These are phyloP conservation scores for Metschnikowia gelsemii DNA, from an alignment of 805 yeast species.

Conservation along the genomic window DNA sequence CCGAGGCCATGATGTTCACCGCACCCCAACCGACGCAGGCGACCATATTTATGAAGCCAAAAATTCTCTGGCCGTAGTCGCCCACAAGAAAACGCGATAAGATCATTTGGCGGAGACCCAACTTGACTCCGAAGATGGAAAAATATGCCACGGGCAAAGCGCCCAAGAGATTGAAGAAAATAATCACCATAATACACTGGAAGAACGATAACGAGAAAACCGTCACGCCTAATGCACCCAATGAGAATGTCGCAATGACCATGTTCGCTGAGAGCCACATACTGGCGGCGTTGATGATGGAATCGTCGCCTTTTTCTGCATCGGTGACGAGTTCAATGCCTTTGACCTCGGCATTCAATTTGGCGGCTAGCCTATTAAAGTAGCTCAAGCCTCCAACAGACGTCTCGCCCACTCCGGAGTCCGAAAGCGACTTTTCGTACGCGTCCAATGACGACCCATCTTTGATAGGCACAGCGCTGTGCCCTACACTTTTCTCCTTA, in stretches of 20 bases:
- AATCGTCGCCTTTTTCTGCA: constrained; percentile 68
- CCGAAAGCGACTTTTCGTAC: constrained; percentile 25
- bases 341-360: constrained; percentile 47
- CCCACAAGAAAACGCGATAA: constrained; percentile 78
- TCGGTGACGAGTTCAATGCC: constrained; percentile 84
- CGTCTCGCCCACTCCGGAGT: constrained; percentile 29
- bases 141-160: constrained; percentile 77
- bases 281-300: constrained; percentile 67
- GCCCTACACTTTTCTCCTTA: constrained; percentile 15
- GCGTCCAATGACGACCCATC: constrained; percentile 25
- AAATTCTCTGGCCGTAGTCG: constrained; percentile 68
- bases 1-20: constrained; percentile 85
- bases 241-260: constrained; percentile 78
- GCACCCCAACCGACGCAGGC: constrained; percentile 97
- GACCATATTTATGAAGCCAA: constrained; percentile 71
- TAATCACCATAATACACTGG: constrained; percentile 61
- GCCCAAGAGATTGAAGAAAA: constrained; percentile 76
- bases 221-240: constrained; percentile 64
- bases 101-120: constrained; percentile 87
- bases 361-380: constrained; percentile 33
- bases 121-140: constrained; percentile 77
- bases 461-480: constrained; percentile 15
- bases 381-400: constrained; percentile 26
- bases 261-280: constrained; percentile 93
- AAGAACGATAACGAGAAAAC: constrained; percentile 71